Evolutionary conservation across 306 rosid genomes (phyloP), one percentile per base, ranked within the genome.

Genomic region (Sesbania bispinosa): DNA sequence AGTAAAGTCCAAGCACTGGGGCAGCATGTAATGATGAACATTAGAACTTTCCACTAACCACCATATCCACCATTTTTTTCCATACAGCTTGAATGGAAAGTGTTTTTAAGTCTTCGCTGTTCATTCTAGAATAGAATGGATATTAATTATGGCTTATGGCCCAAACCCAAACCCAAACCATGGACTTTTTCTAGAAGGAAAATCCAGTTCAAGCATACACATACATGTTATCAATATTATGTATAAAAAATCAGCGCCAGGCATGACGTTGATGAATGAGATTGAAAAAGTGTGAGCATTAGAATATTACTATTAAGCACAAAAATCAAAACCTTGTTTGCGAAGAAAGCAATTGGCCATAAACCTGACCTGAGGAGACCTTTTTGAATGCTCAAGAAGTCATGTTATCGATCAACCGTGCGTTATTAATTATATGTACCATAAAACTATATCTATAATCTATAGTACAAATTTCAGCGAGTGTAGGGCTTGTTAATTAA

Each of bases 181-280:
- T 51, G 73, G 79, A 79, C 77, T 58, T 67, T 63, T 48, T 83
- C 88, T 78, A 73, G 90, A 86, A 83, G 30, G 20, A 78, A 70
- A 47, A 75, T 72, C 10, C 14, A 21, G 8, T 39, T 38, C 35
- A 39, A 38, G 10, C 30, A 59, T 35, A 29, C 29, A 10, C 14
- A 5, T 10, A 52, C 20, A 32, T 18, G n/a, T 7, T 29, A 48
- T 5, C 7, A 5, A 45, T 4, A 45, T 14, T 26, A 14, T 14
- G 15, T 7, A 7, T 5, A 59, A 9, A 39, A 38, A 13, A 27
- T 10, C 16, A 19, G 20, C 10, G 24, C 8, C 30, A 13, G 29
- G n/a, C 46, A 41, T 75, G 73, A 46, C 58, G 35, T 47, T 16
- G 13, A 66, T 16, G 6, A 57, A 14, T 5, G 23, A 52, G 45